Base-by-base conservation (phyloP, 2,329 filamentous ascomycete genomes). In the Neonectria neomacrospora region DNA sequence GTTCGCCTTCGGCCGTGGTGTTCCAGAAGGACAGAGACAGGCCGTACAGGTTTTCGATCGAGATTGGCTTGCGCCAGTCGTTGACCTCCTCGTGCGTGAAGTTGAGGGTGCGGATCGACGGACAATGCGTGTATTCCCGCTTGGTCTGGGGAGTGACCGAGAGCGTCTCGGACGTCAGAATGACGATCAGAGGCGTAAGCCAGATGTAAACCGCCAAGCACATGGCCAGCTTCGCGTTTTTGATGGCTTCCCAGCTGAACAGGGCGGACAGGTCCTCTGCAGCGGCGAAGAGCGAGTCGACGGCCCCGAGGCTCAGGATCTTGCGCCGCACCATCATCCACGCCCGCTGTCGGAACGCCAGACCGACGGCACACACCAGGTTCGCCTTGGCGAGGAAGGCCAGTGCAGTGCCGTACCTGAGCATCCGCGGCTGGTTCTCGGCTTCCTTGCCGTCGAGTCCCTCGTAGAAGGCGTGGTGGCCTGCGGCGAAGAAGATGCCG, bases 281-380 rank as follows among this genome's bases (percentile, higher is more conserved):
- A 4, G 71, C 69, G 1, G 69, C 69, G 20, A 73, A 73, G 7
- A 73, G 69, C 0, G 71, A 73, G 63, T 73, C 71, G 20, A 73
- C 69, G 8, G 71, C 73, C 7, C 63, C 65, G 9, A 73, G 55
- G 16, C 66, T 68, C 14, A 73, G 66, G 50, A 72, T 70, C 55
- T 72, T 73, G 50, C 66, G 67, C n/a, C 71, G 69, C 34, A 73
- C 71, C 67, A 71, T 71, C 71, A 71, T 69, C 55, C 73, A 62
- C 4, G 71, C 71, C 18, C 69, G 60, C 18, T 73, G 71, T 16
- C 68, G 71, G 37, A 72, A 72, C 9, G 71, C 71, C 2, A 73
- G 52, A 3, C 73, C 67, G 10, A 69, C 71, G 2, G 71, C 68
- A 7, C 67, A 71, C 11, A 71, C 66, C n/a, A 73, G 64, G 34